Conservation (phyloP, 768 basidiomycete genomes). For the Saitozyma podzolica region DNA sequence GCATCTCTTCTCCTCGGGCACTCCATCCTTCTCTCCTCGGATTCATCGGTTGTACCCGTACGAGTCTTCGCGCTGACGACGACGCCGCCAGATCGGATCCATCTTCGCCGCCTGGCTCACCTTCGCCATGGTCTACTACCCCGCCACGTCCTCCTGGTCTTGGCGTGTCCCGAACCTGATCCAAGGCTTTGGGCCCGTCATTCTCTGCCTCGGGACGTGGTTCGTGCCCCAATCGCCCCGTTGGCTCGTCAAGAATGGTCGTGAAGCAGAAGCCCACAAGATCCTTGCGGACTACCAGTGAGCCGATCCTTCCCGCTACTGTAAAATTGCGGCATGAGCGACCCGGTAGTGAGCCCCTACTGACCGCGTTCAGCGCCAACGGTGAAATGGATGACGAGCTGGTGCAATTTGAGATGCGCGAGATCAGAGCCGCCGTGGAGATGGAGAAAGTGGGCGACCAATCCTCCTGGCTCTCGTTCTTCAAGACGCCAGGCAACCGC, state of each 20-base stretch:
- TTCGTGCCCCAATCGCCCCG: conserved; percentile 45
- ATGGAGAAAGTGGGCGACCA: conserved; percentile 3
- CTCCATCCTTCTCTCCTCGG: no score
- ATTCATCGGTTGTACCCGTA: no score
- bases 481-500: conserved; percentile 3
- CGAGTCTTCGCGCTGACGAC: no score
- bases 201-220: conserved; percentile 32
- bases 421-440: conserved; percentile 64
- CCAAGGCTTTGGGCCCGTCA: conserved; percentile 15
- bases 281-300: conserved; percentile 13
- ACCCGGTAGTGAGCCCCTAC: no score
- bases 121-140: conserved; percentile 32
- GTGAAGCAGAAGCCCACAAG: conserved; percentile 3
- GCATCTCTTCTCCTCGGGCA: no score
- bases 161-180: conserved; percentile 56
- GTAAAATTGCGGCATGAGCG: no score
- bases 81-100: not conserved
- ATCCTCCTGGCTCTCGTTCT: conserved; percentile 6
- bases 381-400: conserved; percentile 62
- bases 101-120: conserved; percentile 50
- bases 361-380: conserved; percentile 56
- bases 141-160: conserved; percentile 43
- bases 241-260: conserved; percentile 21
- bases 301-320: no score
- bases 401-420: conserved; percentile 48